phyloP scores from a whole-genome alignment of 139 green algal species.

The Haematococcus sp. region DNA sequence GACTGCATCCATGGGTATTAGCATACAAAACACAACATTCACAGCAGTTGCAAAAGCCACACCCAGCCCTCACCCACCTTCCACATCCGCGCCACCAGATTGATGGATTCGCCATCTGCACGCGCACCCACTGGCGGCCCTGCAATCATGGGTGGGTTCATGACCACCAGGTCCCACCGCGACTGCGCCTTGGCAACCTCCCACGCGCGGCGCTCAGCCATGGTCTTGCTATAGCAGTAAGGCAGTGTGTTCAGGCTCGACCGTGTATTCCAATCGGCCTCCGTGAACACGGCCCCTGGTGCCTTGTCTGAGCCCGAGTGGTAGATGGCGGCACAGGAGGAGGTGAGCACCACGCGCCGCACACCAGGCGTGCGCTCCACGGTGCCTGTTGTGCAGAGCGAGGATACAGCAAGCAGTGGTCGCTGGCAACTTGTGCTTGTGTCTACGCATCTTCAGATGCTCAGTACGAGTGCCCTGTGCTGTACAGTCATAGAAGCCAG shows the following conservation, averaged over 20 bases:
- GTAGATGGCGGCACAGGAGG: constrained; percentile 42
- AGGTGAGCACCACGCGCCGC: constrained; percentile 59
- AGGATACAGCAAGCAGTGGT: no score
- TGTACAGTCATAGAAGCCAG: no score
- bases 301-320: not conserved
- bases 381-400: constrained; percentile 4
- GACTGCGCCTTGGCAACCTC: constrained; percentile 17
- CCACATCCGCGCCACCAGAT: not conserved
- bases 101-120: constrained; percentile 29
- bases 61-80: no score
- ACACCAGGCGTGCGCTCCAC: constrained; percentile 45
- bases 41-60: no score
- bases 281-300: constrained; percentile 40
- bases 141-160: constrained; percentile 44
- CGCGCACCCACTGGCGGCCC: constrained; percentile 33
- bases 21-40: no score
- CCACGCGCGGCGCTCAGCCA: constrained; percentile 25
- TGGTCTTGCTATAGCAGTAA: constrained; percentile 35
- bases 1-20: no score
- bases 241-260: constrained; percentile 3
- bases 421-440: no score
- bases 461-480: no score
- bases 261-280: constrained; percentile 42
- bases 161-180: constrained; percentile 49
- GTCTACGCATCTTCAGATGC: no score